phyloP scores from a whole-genome alignment of 805 yeast genomes.

The Kuraishia capsulata region DNA sequence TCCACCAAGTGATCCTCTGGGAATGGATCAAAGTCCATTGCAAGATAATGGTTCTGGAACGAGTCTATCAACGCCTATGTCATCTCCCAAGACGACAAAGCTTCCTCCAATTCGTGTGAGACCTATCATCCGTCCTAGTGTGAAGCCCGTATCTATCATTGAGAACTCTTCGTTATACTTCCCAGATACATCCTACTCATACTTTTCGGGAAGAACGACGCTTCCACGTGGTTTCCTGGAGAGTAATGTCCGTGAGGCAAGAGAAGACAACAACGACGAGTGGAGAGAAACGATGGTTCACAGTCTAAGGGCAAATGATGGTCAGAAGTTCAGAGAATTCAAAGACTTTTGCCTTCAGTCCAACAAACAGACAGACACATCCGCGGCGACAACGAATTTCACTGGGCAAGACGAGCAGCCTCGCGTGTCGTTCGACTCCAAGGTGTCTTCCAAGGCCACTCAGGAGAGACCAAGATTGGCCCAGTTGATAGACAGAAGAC shows the following conservation, averaged over 20 bases:
- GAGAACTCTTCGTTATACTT: constrained; percentile 16
- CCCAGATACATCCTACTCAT: constrained; percentile 28
- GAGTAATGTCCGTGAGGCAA: constrained; percentile 22
- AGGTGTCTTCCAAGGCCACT: constrained; percentile 1
- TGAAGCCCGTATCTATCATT: constrained; percentile 5
- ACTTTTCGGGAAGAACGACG: constrained; percentile 11
- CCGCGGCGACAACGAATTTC: constrained; percentile 1
- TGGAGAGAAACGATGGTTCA: constrained; percentile 33
- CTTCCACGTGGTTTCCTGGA: constrained; percentile 15
- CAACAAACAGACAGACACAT: not conserved
- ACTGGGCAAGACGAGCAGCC: constrained; percentile 5
- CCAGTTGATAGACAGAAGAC: constrained; percentile 15
- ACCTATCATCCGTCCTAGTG: not conserved
- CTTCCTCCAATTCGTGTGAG: not conserved
- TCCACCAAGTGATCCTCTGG: not conserved
- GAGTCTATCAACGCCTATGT: not conserved
- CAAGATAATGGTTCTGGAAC: not conserved
- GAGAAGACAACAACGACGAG: constrained; percentile 27
- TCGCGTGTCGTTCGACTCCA: constrained; percentile 14
- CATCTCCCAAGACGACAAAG: constrained; percentile 2
- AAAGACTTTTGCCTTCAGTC: constrained; percentile 22
- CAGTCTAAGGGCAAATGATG: constrained; percentile 32
- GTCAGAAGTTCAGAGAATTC: constrained; percentile 27
- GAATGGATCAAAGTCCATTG: not conserved
- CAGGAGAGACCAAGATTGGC: constrained; percentile 11